Evolutionary conservation across 2,329 filamentous ascomycete genomes (phyloP).

Genomic region (Sclerotinia trifoliorum): DNA sequence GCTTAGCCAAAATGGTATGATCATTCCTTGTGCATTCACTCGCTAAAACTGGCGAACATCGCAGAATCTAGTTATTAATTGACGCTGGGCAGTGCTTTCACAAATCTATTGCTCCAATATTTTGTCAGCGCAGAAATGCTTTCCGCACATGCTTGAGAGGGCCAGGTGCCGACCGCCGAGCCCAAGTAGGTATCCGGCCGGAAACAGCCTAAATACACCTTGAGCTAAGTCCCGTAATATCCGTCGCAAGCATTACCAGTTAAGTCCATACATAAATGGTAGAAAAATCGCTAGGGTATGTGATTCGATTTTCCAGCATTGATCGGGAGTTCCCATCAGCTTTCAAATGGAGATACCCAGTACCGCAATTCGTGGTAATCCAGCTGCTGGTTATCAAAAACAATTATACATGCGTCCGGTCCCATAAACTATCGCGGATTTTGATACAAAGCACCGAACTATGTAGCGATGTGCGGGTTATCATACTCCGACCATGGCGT

Average conservation of each 20-base stretch:
- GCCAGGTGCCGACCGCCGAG: background rate
- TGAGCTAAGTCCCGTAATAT: background rate
- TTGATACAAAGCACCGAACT: background rate
- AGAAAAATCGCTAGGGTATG: background rate
- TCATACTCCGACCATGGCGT: background rate
- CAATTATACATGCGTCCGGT: background rate
- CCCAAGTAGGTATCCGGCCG: background rate
- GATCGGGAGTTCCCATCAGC: background rate
- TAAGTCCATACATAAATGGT: background rate
- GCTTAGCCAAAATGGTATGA: background rate
- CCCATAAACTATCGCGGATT: background rate
- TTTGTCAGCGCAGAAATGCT: background rate
- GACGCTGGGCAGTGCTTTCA: background rate
- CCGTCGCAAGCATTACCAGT: constrained; percentile 2
- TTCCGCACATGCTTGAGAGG: background rate
- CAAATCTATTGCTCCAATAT: background rate
- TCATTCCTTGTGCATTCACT: background rate
- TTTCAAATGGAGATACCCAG: background rate
- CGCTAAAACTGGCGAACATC: background rate
- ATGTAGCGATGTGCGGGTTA: background rate
- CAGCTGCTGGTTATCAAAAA: background rate
- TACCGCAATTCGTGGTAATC: background rate
- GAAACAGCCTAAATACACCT: background rate
- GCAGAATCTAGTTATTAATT: background rate
- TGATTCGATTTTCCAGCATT: background rate